Conservation (phyloP, 106 monocot genomes). For the Triglochin maritima region DNA sequence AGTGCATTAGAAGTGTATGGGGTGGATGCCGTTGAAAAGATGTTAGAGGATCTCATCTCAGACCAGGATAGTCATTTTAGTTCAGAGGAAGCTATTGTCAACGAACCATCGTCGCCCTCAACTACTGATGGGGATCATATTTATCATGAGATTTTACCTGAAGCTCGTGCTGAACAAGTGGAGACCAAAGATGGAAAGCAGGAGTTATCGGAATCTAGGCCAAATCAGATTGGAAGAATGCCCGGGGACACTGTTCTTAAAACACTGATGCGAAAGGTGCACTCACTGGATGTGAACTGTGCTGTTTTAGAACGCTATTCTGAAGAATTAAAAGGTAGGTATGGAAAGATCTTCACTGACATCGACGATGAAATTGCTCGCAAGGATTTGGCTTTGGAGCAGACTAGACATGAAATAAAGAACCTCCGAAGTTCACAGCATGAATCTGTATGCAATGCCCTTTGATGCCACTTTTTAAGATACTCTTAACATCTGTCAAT, state of each 20-base stretch:
- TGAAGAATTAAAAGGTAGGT: slow-evolving; percentile 72
- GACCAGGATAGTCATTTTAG: slow-evolving; percentile 28
- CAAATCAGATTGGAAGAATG: slow-evolving; percentile 63
- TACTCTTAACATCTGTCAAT: background rate
- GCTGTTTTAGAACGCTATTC: slow-evolving; percentile 69
- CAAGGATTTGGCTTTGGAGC: slow-evolving; percentile 42
- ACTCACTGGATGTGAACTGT: slow-evolving; percentile 77
- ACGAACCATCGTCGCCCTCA: slow-evolving; percentile 17
- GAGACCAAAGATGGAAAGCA: slow-evolving; percentile 23
- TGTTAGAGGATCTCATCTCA: slow-evolving; percentile 85
- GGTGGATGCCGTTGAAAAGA: slow-evolving; percentile 88
- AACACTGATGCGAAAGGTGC: slow-evolving; percentile 85
- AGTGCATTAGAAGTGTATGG: slow-evolving; percentile 81
- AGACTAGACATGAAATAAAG: slow-evolving; percentile 36
- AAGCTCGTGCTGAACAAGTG: slow-evolving; percentile 18
- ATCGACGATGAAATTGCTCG: slow-evolving; percentile 56
- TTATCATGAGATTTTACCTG: slow-evolving; percentile 11
- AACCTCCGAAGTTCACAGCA: slow-evolving; percentile 36
- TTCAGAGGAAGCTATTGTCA: slow-evolving; percentile 27
- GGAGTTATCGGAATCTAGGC: slow-evolving; percentile 31
- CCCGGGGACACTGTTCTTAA: slow-evolving; percentile 83
- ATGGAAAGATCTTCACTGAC: slow-evolving; percentile 65
- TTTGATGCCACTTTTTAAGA: background rate
- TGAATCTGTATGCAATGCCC: slow-evolving; percentile 35
- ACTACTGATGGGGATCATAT: slow-evolving; percentile 21